Conservation (phyloP, 768 basidiomycete genomes). For the Filobasidium wieringae region DNA sequence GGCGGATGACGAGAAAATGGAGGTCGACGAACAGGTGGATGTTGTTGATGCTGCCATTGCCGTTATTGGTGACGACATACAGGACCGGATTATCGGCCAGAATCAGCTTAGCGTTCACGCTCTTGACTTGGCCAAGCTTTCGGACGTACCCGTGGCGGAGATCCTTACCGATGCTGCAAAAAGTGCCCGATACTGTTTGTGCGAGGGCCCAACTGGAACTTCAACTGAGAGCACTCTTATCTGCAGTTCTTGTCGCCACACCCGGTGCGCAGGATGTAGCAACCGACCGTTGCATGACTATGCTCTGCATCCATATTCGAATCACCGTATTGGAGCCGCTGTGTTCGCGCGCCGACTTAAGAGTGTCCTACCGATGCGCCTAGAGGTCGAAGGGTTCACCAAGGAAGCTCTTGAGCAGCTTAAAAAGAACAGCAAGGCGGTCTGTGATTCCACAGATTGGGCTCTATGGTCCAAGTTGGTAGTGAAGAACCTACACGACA, state of each 20-base stretch:
- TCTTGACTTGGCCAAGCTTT: conserved; percentile 54
- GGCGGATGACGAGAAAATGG: conserved; percentile 52
- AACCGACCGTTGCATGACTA: conserved; percentile 83
- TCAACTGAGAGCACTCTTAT: conserved; percentile 54
- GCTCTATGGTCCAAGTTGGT: conserved; percentile 47
- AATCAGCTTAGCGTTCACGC: conserved; percentile 53
- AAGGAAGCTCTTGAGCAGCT: conserved; percentile 48
- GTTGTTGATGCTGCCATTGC: conserved; percentile 44
- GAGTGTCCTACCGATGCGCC: conserved; percentile 72
- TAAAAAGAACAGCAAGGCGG: conserved; percentile 20
- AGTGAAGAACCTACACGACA: conserved; percentile 18
- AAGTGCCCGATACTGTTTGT: conserved; percentile 72
- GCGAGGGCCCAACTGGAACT: conserved; percentile 74
- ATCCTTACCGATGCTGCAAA: conserved; percentile 55
- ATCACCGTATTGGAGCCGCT: conserved; percentile 56
- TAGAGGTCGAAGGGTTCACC: conserved; percentile 46
- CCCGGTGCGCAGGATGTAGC: conserved; percentile 74
- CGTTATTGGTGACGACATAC: conserved; percentile 31
- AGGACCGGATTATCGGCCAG: conserved; percentile 58
- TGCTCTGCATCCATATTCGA: conserved; percentile 28
- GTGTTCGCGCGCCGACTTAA: conserved; percentile 68
- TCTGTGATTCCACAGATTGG: conserved; percentile 48
- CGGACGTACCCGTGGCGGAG: conserved; percentile 43
- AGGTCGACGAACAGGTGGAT: conserved; percentile 43
- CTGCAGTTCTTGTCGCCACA: conserved; percentile 64